A percentile compares a stretch with the other conserved stretches of the same genome.
phyloP scores from a whole-genome alignment of 179 eudicot species.

The Spergularia azorica region DNA sequence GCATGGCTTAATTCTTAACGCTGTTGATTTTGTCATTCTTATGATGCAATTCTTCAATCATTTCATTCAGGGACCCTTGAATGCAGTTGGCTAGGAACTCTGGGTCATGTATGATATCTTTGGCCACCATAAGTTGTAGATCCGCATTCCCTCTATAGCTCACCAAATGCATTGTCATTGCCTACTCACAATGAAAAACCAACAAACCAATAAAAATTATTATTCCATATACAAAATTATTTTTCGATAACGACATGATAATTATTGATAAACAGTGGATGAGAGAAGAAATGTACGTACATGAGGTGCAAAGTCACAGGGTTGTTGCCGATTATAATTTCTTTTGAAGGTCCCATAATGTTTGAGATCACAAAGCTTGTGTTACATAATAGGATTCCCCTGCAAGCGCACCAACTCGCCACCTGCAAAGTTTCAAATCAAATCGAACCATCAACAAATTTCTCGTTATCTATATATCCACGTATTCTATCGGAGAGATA shows the following conservation, averaged over 20 bases:
- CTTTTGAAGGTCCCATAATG: constrained; percentile 58
- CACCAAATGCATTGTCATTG: constrained; percentile 63
- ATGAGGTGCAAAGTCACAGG: constrained; percentile 37
- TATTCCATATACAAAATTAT: no score
- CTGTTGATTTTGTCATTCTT: no score
- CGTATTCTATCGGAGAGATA: no score
- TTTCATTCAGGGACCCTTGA: constrained; percentile 41
- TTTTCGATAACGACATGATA: no score
- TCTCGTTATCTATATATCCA: no score
- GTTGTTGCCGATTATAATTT: constrained; percentile 43
- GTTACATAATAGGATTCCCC: constrained; percentile 37
- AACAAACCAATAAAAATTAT: neutral
- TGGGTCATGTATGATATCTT: constrained; percentile 60
- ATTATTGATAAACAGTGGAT: no score
- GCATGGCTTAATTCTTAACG: no score
- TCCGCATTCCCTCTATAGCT: constrained; percentile 66
- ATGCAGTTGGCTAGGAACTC: constrained; percentile 53
- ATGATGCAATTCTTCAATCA: no score
- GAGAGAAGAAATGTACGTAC: no score
- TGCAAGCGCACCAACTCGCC: constrained; percentile 46
- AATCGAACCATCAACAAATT: neutral
- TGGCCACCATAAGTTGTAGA: constrained; percentile 65
- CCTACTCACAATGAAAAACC: constrained; percentile 33
- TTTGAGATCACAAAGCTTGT: constrained; percentile 67
- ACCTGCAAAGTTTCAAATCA: constrained; percentile 27